Conservation (phyloP, 371 early-diverging fungal species). For the Funneliformis caledonium region DNA sequence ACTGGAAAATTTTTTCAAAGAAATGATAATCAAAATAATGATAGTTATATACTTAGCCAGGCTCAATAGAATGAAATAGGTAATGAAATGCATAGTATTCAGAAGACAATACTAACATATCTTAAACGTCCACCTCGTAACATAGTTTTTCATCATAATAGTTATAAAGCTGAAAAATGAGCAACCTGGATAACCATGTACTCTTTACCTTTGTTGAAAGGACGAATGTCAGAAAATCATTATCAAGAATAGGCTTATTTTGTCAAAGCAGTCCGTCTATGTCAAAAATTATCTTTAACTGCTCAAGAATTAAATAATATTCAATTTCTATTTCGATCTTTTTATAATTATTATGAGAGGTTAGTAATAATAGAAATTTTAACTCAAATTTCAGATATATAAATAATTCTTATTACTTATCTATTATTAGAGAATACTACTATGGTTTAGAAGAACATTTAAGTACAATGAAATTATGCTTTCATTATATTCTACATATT, state of each 20-base stretch:
- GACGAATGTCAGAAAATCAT: background rate
- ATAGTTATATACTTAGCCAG: background rate
- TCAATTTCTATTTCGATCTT: background rate
- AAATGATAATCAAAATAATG: background rate
- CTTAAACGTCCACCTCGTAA: background rate
- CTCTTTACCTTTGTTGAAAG: constrained; percentile 12
- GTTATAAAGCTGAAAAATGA: constrained; percentile 18
- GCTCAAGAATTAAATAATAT: background rate
- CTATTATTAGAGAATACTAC: background rate
- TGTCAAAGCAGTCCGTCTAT: background rate
- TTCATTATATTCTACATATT: constrained; percentile 10
- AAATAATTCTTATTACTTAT: no score
- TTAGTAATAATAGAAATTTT: no score
- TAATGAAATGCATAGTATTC: background rate
- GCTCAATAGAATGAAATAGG: constrained; percentile 10
- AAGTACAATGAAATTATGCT: constrained; percentile 6
- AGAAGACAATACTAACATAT: background rate
- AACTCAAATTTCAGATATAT: no score
- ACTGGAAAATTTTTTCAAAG: background rate
- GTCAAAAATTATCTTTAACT: background rate
- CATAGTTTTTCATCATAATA: background rate
- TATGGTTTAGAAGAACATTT: background rate
- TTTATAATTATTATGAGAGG: background rate
- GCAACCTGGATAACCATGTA: background rate
- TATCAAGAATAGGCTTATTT: background rate